A percentile compares a stretch with the other conserved stretches of the same genome.
These are phyloP conservation scores for Kockiozyma suomiensis DNA, from an alignment of 805 yeast species.

Conservation along the genomic window DNA sequence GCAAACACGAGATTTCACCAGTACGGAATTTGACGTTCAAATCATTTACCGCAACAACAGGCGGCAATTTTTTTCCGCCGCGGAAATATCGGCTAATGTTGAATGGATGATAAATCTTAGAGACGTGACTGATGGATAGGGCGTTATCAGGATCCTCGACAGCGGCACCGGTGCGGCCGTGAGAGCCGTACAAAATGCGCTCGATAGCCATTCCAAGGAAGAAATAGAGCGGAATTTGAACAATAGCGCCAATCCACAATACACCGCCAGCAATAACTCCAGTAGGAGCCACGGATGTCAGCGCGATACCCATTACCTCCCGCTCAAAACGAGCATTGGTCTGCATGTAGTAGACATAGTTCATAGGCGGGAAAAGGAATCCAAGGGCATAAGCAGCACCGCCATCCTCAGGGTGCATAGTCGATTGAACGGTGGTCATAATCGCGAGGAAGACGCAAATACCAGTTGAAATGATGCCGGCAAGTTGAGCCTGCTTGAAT, in stretches of 20 bases:
- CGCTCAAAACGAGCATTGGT: slow-evolving; percentile 41
- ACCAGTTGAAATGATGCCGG: slow-evolving; percentile 43
- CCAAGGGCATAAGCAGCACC: slow-evolving; percentile 40
- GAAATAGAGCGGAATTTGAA: slow-evolving; percentile 40
- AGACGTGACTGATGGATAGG: slow-evolving; percentile 35
- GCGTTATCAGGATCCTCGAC: slow-evolving; percentile 31
- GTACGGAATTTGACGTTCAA: slow-evolving; percentile 36
- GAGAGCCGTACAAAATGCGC: slow-evolving; percentile 37
- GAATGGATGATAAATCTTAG: slow-evolving; percentile 39
- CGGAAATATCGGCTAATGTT: slow-evolving; percentile 16
- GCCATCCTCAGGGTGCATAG: slow-evolving; percentile 35
- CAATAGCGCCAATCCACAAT: slow-evolving; percentile 41
- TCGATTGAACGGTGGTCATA: slow-evolving; percentile 40
- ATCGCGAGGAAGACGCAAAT: slow-evolving; percentile 41
- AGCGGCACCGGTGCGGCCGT: slow-evolving; percentile 25
- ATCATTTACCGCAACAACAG: slow-evolving; percentile 41
- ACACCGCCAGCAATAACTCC: slow-evolving; percentile 34
- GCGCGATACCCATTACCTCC: slow-evolving; percentile 33
- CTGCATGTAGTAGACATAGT: slow-evolving; percentile 42
- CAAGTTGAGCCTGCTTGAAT: slow-evolving; percentile 41
- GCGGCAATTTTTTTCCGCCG: slow-evolving; percentile 18
- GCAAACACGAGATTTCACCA: slow-evolving; percentile 43
- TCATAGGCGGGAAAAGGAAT: slow-evolving; percentile 43
- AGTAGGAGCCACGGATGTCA: slow-evolving; percentile 39
- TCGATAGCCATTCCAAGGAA: slow-evolving; percentile 38